These are phyloP conservation scores for Trichoderma lentiforme DNA, from an alignment of 2,329 filamentous ascomycete species.

Conservation along the genomic window DNA sequence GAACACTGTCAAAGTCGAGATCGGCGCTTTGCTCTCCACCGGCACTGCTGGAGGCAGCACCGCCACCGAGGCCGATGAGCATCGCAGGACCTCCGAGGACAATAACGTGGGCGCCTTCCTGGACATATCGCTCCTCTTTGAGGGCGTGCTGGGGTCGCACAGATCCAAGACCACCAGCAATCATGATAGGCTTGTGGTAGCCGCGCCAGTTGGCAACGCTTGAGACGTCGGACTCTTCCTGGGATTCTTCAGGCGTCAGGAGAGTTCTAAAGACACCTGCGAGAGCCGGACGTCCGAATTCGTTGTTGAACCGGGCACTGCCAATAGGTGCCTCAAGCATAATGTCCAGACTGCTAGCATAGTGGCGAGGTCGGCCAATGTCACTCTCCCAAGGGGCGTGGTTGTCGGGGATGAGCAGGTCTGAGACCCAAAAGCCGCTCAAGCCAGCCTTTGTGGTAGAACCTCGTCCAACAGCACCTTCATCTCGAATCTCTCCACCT, in stretches of 20 bases:
- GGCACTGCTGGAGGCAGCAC: conserved; percentile 86
- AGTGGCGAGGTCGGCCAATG: conserved; percentile 84
- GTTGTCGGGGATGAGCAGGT: conserved; percentile 82
- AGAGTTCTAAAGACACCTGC: conserved; percentile 90
- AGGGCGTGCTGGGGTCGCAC: conserved; percentile 87
- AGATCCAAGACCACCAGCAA: conserved; percentile 91
- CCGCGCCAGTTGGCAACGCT: conserved; percentile 62
- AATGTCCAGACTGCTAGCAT: conserved; percentile 91
- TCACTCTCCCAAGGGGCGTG: conserved; percentile 86
- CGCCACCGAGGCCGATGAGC: conserved; percentile 94
- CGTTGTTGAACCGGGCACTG: conserved; percentile 94
- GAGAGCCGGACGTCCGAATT: conserved; percentile 88
- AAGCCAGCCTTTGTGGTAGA: conserved; percentile 92
- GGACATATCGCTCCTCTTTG: conserved; percentile 76
- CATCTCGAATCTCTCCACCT: conserved; percentile 92
- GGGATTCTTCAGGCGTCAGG: conserved; percentile 47
- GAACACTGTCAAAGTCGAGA: conserved; percentile 94
- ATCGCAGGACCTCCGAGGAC: conserved; percentile 95
- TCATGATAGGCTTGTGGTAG: conserved; percentile 98
- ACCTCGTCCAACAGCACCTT: conserved; percentile 88
- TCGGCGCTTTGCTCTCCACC: conserved; percentile 87
- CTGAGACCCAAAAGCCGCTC: conserved; percentile 90
- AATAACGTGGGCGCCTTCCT: conserved; percentile 83
- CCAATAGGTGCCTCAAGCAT: conserved; percentile 98
- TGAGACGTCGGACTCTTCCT: conserved; percentile 32